phyloP scores from a whole-genome alignment of 768 basidiomycete species.

The Leccinellum luteum region DNA sequence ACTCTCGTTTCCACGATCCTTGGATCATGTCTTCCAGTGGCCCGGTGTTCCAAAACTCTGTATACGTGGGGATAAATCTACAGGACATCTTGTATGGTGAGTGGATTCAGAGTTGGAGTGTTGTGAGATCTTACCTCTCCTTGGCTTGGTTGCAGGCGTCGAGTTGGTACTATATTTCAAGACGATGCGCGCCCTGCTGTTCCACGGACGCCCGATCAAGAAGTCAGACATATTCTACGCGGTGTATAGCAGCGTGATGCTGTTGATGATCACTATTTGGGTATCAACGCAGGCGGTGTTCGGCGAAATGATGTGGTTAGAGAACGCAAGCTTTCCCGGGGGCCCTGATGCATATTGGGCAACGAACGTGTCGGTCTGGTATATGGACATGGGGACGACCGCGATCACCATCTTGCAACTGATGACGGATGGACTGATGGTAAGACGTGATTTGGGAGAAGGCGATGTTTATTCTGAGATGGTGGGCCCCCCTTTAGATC shows the following conservation, averaged over 20 bases:
- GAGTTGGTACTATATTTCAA: slow-evolving; percentile 26
- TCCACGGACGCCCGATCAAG: background rate
- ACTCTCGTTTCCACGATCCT: background rate
- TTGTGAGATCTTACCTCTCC: background rate
- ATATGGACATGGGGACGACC: slow-evolving; percentile 30
- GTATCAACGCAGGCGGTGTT: slow-evolving; percentile 29
- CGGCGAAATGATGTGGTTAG: slow-evolving; percentile 38
- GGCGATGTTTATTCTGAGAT: background rate
- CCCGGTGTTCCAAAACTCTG: slow-evolving; percentile 17
- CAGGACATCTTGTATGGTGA: slow-evolving; percentile 27
- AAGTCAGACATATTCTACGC: slow-evolving; percentile 21
- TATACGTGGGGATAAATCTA: slow-evolving; percentile 27
- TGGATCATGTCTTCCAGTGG: slow-evolving; percentile 19
- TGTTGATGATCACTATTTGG: slow-evolving; percentile 34
- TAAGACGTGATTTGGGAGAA: slow-evolving; percentile 14
- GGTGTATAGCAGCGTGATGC: slow-evolving; percentile 25
- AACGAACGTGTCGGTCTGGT: slow-evolving; percentile 26
- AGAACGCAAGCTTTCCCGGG: slow-evolving; percentile 29
- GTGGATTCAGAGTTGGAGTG: background rate
- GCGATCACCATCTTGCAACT: slow-evolving; percentile 32
- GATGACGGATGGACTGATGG: slow-evolving; percentile 39
- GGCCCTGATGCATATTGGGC: slow-evolving; percentile 35
- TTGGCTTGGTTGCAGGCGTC: slow-evolving; percentile 11
- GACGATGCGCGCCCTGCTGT: slow-evolving; percentile 21
- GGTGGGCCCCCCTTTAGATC: slow-evolving; percentile 26